These are phyloP conservation scores for Cryphonectria parasitica DNA, from an alignment of 2,329 filamentous ascomycete genomes.

Conservation along the genomic window DNA sequence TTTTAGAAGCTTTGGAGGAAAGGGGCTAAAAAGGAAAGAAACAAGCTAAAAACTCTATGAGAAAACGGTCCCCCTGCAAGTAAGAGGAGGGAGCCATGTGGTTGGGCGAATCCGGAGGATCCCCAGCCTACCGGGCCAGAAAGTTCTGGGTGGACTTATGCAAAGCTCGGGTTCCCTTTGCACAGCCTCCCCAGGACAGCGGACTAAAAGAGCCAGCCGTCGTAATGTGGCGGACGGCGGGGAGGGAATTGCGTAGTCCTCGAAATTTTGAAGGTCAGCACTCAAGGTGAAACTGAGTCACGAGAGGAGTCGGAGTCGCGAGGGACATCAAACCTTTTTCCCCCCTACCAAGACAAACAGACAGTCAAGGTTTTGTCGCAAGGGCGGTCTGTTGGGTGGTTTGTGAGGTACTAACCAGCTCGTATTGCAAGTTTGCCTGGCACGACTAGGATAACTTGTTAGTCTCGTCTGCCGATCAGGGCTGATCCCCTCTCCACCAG, in stretches of 20 bases:
- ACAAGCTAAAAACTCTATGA: neutral
- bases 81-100: neutral
- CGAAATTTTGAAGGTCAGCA: neutral
- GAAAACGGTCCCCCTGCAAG: neutral
- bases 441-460: neutral
- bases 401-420: neutral
- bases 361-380: neutral
- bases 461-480: neutral
- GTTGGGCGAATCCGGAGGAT: neutral
- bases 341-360: neutral
- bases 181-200: neutral
- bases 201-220: neutral
- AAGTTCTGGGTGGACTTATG: neutral
- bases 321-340: neutral
- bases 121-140: neutral
- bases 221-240: slow-evolving; percentile 5
- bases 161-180: neutral
- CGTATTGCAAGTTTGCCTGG: neutral
- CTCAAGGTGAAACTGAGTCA: slow-evolving; percentile 3
- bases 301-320: neutral
- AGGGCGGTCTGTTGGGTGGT: neutral
- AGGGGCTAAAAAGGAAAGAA: neutral
- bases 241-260: neutral
- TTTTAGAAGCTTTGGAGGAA: neutral
- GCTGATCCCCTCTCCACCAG: slow-evolving; percentile 6